Evolutionary conservation across 345 rosid species (phyloP).

Genomic region (Heritiera fomes): DNA sequence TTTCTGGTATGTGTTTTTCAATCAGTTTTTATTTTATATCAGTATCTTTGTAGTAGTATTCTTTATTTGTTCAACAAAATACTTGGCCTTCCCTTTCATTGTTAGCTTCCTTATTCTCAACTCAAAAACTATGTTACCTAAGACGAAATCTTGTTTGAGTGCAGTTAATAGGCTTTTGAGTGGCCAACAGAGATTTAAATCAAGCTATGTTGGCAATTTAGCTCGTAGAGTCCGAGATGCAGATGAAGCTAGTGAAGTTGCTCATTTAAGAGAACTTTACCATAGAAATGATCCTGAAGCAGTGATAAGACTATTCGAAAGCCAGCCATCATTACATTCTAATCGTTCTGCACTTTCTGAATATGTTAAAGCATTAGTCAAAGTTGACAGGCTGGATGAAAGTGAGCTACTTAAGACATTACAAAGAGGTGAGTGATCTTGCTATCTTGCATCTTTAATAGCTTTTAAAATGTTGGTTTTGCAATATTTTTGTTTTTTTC

Average conservation of each 20-base stretch:
- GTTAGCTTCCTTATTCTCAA: neutral
- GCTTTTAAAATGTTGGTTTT: neutral
- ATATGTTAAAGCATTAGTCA: slow-evolving; percentile 86
- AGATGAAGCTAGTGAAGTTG: slow-evolving; percentile 67
- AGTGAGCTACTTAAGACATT: slow-evolving; percentile 69
- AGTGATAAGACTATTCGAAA: slow-evolving; percentile 79
- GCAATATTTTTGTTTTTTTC: neutral
- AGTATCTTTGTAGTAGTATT: neutral
- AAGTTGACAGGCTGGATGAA: slow-evolving; percentile 80
- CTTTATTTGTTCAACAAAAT: neutral
- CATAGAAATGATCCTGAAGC: slow-evolving; percentile 86
- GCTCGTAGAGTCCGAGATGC: slow-evolving; percentile 76
- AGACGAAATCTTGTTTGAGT: slow-evolving; percentile 10
- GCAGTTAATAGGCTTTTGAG: slow-evolving; percentile 37
- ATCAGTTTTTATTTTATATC: neutral
- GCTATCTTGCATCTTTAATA: neutral
- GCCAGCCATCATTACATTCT: slow-evolving; percentile 68
- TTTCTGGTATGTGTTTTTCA: slow-evolving; percentile 18
- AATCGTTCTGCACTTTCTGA: slow-evolving; percentile 72
- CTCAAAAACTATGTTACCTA: slow-evolving; percentile 3
- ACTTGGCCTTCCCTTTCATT: neutral
- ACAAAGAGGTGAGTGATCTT: slow-evolving; percentile 71
- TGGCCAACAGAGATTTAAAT: slow-evolving; percentile 50
- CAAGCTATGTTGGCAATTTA: slow-evolving; percentile 70
- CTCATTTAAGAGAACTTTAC: slow-evolving; percentile 70